Evolutionary conservation across 1,139 yeast species (phyloP).

Genomic region (Geotrichum histeridarum): DNA sequence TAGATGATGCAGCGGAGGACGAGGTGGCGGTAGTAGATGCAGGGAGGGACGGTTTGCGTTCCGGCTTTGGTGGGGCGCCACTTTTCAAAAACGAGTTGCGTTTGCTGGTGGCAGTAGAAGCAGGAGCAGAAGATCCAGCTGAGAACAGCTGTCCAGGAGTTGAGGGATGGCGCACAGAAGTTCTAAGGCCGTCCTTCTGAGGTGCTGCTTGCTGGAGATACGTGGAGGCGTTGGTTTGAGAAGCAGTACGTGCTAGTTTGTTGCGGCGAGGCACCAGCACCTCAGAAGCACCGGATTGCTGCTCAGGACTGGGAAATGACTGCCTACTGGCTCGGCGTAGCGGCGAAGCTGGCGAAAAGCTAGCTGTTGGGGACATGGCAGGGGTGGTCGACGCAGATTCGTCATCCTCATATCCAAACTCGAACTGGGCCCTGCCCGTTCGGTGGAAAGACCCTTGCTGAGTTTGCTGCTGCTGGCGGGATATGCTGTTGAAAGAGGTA

Average conservation of each 20-base stretch:
- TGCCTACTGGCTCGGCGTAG: neutral
- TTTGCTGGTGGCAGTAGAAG: neutral
- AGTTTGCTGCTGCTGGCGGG: neutral
- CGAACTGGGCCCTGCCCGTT: constrained; percentile 9
- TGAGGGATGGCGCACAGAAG: constrained; percentile 8
- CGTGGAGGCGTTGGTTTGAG: constrained; percentile 27
- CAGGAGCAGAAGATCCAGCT: constrained; percentile 20
- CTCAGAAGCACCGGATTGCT: constrained; percentile 16
- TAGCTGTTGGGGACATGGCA: constrained; percentile 1
- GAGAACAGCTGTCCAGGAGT: constrained; percentile 17
- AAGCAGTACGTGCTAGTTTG: constrained; percentile 28
- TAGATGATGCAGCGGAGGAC: constrained; percentile 1
- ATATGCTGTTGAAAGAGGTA: neutral
- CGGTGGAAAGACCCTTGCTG: neutral
- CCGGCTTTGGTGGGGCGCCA: neutral
- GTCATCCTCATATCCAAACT: constrained; percentile 11
- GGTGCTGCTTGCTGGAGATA: neutral
- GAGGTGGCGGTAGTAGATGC: constrained; percentile 2
- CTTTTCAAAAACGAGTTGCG: neutral
- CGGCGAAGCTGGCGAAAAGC: constrained; percentile 1
- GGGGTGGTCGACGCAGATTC: constrained; percentile 4
- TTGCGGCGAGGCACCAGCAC: constrained; percentile 22
- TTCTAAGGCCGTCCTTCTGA: neutral
- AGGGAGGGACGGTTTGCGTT: neutral
- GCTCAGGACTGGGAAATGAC: neutral